Evolutionary conservation across 2,329 filamentous ascomycete species (phyloP), one percentile per base, ranked within the genome.

Genomic region (Beauveria australis): DNA sequence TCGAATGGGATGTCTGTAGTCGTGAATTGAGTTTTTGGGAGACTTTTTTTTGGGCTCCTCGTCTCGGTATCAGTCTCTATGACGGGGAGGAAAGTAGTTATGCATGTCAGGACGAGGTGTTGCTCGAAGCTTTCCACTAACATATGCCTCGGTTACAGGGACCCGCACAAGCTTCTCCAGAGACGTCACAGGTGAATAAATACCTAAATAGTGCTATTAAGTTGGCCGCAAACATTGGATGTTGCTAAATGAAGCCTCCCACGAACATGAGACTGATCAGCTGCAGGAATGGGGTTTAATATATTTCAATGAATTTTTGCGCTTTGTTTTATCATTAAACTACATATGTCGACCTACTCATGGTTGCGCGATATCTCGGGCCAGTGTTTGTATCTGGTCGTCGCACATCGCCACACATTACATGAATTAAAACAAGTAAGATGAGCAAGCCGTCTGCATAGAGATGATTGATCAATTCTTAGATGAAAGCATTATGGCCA

Each of bases 101-200:
- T 37, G 48, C 26, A 18, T 30, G 57, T 22, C 7, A 24, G 22
- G 19, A 22, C 28, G 26, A 46, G 30, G 44, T 24, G 30, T 28
- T 52, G 59, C 26, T 40, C 19, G 53, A 44, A 61, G 62, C 61
- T 54, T 70, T 47, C 24, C 43, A 19, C 26, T 37, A 40, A 65
- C 69, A 73, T 73, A 70, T 73, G 72, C 72, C 72, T 73, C 72
- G 72, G 72, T 66, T 67, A 66, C 49, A 53, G 57, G 48, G 57
- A 59, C 48, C 57, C 57, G 57, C 57, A 59, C 49, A 47, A 59
- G 57, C 57, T 58, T 58, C 55, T 26, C 41, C 49, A 53, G 57
- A 57, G 54, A 41, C 54, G 54, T 57, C 54, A 57, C 44, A 57
- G 54, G 33, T 22, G n/a, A 49, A 22, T 22, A 22, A 22, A 26